These are phyloP conservation scores for Pichia nanzhaoensis DNA, from an alignment of 805 yeast species.

Conservation along the genomic window DNA sequence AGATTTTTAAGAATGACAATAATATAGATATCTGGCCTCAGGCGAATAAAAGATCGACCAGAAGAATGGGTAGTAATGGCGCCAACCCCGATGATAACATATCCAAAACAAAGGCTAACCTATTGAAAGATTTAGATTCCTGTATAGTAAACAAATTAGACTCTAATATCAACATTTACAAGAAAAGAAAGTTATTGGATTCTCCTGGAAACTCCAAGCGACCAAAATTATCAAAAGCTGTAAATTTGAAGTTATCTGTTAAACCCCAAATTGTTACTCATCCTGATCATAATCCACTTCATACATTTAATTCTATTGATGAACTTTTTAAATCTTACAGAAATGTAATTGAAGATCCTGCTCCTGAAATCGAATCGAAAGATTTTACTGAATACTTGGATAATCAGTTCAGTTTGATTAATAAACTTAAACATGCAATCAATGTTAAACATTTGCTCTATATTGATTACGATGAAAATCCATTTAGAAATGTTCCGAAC, in stretches of 20 bases:
- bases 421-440: constrained; percentile 42
- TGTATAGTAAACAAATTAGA: not conserved
- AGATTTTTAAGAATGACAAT: constrained; percentile 27
- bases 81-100: not conserved
- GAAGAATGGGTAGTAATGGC: constrained; percentile 3
- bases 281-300: constrained; percentile 48
- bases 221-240: not conserved
- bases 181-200: not conserved
- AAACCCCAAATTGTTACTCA: constrained; percentile 50
- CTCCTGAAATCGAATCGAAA: constrained; percentile 42
- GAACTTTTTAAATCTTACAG: constrained; percentile 49
- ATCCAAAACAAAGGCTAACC: constrained; percentile 23
- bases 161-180: not conserved
- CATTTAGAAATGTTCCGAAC: constrained; percentile 41
- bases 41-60: constrained; percentile 11
- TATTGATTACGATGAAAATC: constrained; percentile 37
- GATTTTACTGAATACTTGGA: constrained; percentile 55
- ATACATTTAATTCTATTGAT: constrained; percentile 37
- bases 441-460: constrained; percentile 34
- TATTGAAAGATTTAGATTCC: not conserved
- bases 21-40: constrained; percentile 34
- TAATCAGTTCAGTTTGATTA: constrained; percentile 43
- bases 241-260: constrained; percentile 28
- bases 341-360: constrained; percentile 45
- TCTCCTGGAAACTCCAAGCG: not conserved